These are phyloP conservation scores for Botrytis porri DNA, from an alignment of 2,329 filamentous ascomycete genomes.

Conservation along the genomic window DNA sequence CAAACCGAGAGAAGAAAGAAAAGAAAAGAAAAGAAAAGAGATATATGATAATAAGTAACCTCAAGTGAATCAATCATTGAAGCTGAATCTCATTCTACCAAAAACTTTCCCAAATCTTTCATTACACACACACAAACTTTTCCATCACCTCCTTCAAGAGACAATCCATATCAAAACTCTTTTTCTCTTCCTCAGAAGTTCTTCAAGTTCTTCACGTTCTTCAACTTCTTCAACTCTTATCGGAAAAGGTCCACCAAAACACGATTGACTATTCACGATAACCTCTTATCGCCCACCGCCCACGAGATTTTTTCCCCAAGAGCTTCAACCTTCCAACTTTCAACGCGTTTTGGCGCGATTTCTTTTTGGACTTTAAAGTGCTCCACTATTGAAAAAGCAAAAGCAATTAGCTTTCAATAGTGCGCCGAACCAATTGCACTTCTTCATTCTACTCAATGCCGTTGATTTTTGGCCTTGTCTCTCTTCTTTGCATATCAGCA, in stretches of 20 bases:
- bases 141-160: not conserved
- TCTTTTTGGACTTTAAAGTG: not conserved
- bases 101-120: not conserved
- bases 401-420: not conserved
- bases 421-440: not conserved
- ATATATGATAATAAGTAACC: not conserved
- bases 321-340: slow-evolving; percentile 3
- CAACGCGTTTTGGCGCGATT: slow-evolving; percentile 13
- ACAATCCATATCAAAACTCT: not conserved
- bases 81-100: too few relatives aligned
- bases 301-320: not conserved
- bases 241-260: not conserved
- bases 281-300: not conserved
- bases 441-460: slow-evolving; percentile 11
- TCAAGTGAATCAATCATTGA: too few relatives aligned
- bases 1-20: not conserved
- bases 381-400: slow-evolving; percentile 16
- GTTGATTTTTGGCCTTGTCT: slow-evolving; percentile 1
- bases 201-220: not conserved
- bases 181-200: not conserved
- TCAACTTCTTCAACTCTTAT: not conserved
- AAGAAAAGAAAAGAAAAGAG: not conserved
- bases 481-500: slow-evolving; percentile 1
- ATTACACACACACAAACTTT: not conserved
- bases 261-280: not conserved